Conservation (phyloP, 2,329 filamentous ascomycete species). For the Passalora sequoiae region DNA sequence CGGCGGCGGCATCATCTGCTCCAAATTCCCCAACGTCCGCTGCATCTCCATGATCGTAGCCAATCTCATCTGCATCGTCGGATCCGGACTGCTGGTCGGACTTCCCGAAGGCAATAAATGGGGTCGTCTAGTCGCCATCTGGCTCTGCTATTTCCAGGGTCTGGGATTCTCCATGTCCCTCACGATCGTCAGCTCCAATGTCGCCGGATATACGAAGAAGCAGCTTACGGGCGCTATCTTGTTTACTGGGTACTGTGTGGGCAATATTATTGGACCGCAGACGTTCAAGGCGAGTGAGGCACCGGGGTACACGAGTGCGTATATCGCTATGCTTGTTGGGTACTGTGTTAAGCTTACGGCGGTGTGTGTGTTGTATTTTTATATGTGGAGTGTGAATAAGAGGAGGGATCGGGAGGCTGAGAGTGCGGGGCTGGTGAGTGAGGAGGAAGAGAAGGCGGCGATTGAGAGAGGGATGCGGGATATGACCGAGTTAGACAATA, state of each 20-base stretch:
- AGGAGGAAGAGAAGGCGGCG: slow-evolving; percentile 46
- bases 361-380: slow-evolving; percentile 50
- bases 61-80: slow-evolving; percentile 52
- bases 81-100: slow-evolving; percentile 49
- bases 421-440: slow-evolving; percentile 27
- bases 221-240: slow-evolving; percentile 48
- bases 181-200: slow-evolving; percentile 46
- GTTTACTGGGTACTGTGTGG: slow-evolving; percentile 52
- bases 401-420: slow-evolving; percentile 47
- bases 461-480: slow-evolving; percentile 54
- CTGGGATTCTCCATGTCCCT: slow-evolving; percentile 51
- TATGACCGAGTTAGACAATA: slow-evolving; percentile 53
- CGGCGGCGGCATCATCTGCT: slow-evolving; percentile 49
- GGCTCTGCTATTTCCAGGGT: slow-evolving; percentile 53
- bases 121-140: slow-evolving; percentile 54
- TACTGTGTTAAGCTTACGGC: slow-evolving; percentile 50
- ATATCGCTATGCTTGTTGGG: slow-evolving; percentile 53
- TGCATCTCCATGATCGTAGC: slow-evolving; percentile 54
- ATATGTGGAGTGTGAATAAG: slow-evolving; percentile 54
- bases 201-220: slow-evolving; percentile 54
- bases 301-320: slow-evolving; percentile 47
- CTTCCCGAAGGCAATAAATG: slow-evolving; percentile 50
- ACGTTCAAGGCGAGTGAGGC: slow-evolving; percentile 49
- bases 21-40: slow-evolving; percentile 49
- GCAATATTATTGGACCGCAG: slow-evolving; percentile 49